Percentiles rank a stretch among this genome's conserved stretches.
phyloP scores from a whole-genome alignment of 306 rosid species.

The Datisca glomerata region DNA sequence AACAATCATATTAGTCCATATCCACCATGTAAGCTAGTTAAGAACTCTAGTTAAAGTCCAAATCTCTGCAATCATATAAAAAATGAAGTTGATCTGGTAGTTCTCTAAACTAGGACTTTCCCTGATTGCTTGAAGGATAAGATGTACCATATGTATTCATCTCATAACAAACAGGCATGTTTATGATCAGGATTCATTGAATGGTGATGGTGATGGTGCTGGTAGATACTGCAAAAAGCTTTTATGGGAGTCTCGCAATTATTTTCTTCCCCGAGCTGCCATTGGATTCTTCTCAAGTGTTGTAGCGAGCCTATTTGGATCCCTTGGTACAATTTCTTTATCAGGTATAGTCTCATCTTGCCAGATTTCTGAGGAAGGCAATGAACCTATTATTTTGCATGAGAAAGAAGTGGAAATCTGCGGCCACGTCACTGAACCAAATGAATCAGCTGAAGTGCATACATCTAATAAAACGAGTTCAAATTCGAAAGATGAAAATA shows the following conservation, averaged over 20 bases:
- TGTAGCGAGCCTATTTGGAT: conserved; percentile 41
- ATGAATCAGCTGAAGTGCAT: conserved; percentile 16
- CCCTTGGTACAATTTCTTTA: conserved; percentile 36
- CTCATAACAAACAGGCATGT: no score
- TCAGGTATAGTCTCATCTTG: conserved; percentile 27
- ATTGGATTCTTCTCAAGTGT: conserved; percentile 53
- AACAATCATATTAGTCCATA: no score
- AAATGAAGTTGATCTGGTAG: no score
- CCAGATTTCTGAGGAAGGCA: conserved; percentile 36
- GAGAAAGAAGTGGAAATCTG: conserved; percentile 35
- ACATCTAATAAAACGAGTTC: conserved; percentile 19
- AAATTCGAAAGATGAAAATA: conserved; percentile 15
- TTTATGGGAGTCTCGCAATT: conserved; percentile 44
- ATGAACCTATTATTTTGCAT: conserved; percentile 22
- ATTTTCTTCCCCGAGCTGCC: conserved; percentile 62
- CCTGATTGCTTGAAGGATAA: no score
- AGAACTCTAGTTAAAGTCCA: no score
- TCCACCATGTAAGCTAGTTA: no score
- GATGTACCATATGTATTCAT: no score
- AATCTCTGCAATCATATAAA: no score
- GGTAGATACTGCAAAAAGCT: conserved; percentile 23
- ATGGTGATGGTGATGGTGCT: conserved; percentile 16
- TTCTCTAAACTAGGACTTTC: no score
- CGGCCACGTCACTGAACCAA: conserved; percentile 27
- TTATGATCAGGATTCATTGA: conserved; percentile 37